Base-by-base conservation (phyloP, 2,329 filamentous ascomycete genomes). In the Aspergillus thermomutatus region DNA sequence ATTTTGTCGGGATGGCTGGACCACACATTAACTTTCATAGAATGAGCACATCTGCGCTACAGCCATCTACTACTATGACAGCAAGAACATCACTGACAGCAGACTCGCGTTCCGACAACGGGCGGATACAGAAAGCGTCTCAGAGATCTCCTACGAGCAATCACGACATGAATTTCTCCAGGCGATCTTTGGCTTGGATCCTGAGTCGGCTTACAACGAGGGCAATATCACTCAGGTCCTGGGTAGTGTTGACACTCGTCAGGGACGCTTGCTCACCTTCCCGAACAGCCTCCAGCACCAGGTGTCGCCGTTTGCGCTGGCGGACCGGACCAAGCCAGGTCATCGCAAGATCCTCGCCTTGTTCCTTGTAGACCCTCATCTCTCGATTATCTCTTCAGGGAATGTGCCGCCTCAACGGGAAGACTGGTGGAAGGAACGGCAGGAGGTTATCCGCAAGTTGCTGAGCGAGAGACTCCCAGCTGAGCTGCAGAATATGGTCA, bases 21-120 rank as follows among this genome's bases (percentile, higher is more conserved):
- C 11, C 10, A 26, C 43, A 37, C 10, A 19, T 41, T 26, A 1
- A 41, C 31, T 1, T 7, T 0, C 14, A 17, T 51, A 71, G 68
- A 88, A 88, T 63, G 86, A 89, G 66, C 81, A 80, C 57, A 89
- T 89, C 31, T 80, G 79, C 57, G 84, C 84, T 0, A 86, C 84
- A 0, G 83, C 85, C 0, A 73, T 89, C 2, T 89, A 86, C 73
- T 89, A 88, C 69, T 85, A 85, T 62, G 83, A 86, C 61, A 75
- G 71, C 53, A 78, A 86, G 0, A 89, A 89, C 67, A 81, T 88
- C 54, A 84, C 83, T 0, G 73, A 81, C 1, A 82, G 75, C 58
- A 69, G 67, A 3, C 75, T 88, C 0, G 70, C 71, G 0, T 86
- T 88, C 62, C 79, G 77, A 3, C 80, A 80, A 11, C 61, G 59